These are phyloP conservation scores for Geotrichum siamense DNA, from an alignment of 1,139 yeast species.

Conservation along the genomic window DNA sequence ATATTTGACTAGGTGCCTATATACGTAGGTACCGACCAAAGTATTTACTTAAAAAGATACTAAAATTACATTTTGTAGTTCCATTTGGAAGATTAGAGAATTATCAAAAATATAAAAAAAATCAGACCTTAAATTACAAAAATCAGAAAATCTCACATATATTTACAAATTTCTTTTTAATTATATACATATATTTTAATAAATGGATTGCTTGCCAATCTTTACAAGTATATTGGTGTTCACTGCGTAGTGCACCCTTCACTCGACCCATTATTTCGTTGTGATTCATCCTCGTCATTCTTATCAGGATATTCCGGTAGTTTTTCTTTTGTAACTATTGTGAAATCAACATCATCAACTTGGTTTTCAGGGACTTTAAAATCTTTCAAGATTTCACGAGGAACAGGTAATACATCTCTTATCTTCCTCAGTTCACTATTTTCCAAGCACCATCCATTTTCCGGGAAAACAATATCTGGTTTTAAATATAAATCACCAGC, in stretches of 20 bases:
- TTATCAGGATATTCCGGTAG: constrained; percentile 14
- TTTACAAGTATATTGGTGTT: constrained; percentile 10
- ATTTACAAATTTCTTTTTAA: neutral
- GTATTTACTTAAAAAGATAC: too few species aligned
- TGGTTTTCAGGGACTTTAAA: constrained; percentile 17
- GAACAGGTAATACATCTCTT: constrained; percentile 25
- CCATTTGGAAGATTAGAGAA: too few species aligned
- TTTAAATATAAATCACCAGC: constrained; percentile 72
- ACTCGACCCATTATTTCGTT: constrained; percentile 5
- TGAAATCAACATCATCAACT: constrained; percentile 19
- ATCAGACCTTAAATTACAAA: neutral
- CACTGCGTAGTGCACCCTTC: constrained; percentile 18
- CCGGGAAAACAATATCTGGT: constrained; percentile 73
- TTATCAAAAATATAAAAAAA: too few species aligned
- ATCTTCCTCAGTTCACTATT: constrained; percentile 26
- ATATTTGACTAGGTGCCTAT: too few species aligned
- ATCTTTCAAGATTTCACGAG: constrained; percentile 9
- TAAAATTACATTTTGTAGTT: too few species aligned
- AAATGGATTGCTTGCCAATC: constrained; percentile 7
- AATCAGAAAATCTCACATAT: neutral
- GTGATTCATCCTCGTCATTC: constrained; percentile 7
- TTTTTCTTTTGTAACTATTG: constrained; percentile 12
- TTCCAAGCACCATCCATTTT: constrained; percentile 41
- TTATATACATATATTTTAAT: neutral
- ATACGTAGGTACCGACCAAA: too few species aligned